Conservation (phyloP, 2,329 filamentous ascomycete genomes). For the Rutstroemia sydowiana region DNA sequence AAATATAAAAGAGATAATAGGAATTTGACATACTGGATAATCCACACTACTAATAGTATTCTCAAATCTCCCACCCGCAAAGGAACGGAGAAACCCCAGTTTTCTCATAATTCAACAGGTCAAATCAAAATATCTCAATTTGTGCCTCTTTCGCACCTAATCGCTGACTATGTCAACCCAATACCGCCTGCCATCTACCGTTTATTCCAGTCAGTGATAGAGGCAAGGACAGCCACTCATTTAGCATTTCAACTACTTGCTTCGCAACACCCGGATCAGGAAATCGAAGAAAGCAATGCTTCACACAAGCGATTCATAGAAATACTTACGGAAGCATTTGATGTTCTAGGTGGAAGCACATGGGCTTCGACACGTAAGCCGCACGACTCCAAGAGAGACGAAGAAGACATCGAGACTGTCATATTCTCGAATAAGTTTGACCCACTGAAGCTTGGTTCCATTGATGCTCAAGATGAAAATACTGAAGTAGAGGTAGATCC, state of each 20-base stretch:
- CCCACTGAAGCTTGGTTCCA: not conserved
- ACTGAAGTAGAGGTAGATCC: not conserved
- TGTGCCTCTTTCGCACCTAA: conserved; percentile 33
- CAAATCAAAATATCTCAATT: conserved; percentile 33
- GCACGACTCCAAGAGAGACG: conserved; percentile 13
- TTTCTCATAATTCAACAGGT: conserved; percentile 32
- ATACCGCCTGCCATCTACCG: conserved; percentile 14
- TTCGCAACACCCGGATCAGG: conserved; percentile 10
- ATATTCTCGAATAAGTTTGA: not conserved
- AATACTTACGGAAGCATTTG: conserved; percentile 13
- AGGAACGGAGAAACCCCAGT: too few relatives aligned
- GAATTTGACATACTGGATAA: conserved; percentile 34
- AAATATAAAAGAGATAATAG: conserved; percentile 36
- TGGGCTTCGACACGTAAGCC: conserved; percentile 25
- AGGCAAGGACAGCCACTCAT: conserved; percentile 10
- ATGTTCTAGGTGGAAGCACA: conserved; percentile 9
- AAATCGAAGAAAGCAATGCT: conserved; percentile 15
- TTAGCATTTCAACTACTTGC: conserved; percentile 10
- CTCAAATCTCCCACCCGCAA: conserved; percentile 17
- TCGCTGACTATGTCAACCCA: conserved; percentile 33
- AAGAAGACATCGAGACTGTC: conserved; percentile 20
- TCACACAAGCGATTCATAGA: conserved; percentile 16
- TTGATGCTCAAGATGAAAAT: not conserved
- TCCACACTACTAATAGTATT: conserved; percentile 34
- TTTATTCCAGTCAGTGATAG: conserved; percentile 13